Base-by-base conservation (phyloP, 345 rosid genomes). In the Syzygium aqueum region DNA sequence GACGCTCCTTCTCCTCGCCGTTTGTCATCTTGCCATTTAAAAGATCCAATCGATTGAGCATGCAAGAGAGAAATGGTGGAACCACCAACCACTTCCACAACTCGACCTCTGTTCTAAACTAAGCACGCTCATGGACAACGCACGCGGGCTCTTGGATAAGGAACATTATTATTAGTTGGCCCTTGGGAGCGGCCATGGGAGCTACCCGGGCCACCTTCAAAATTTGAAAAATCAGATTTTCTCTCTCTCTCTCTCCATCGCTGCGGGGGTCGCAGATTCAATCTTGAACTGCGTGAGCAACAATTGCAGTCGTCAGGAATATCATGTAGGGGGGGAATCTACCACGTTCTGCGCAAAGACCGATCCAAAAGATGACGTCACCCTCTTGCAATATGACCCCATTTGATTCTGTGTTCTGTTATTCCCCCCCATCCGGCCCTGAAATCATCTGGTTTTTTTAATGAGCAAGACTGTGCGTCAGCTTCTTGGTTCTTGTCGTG, bases 221-320 rank as follows among this genome's bases (percentile, higher is more conserved):
- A 85, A 61, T 85, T 85, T 85, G 80, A 85, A 85, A 49, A 61
- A 46, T 19, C 85, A 30, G 53, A 43, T 43, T 43, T 83, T 53
- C 57, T 23, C 77, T 33, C 86, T 57, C 57, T 19, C 86, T 27
- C 25, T 85, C 52, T 46, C 53, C 10, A 12, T 85, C 73, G 30
- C 73, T 56, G 46, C 51, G 53, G 49, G 82, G 49, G 49, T 46
- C 86, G 51, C 51, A 85, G 87, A 85, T 85, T 85, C 87, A 85
- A 61, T 85, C 78, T 85, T 25, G 80, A 85, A 37, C 22, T 85
- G 51, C 77, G 87, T n/a, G 53, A 57, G 51, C 23, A 43, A 61
- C 51, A 85, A 49, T 37, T 85, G 80, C 54, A 61, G 87, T 51
- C 53, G 87, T 85, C 87, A 59, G 87, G 87, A 85, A 85, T 85